These are phyloP conservation scores for Termitomyces sp. DNA, from an alignment of 768 basidiomycete genomes.

Conservation along the genomic window DNA sequence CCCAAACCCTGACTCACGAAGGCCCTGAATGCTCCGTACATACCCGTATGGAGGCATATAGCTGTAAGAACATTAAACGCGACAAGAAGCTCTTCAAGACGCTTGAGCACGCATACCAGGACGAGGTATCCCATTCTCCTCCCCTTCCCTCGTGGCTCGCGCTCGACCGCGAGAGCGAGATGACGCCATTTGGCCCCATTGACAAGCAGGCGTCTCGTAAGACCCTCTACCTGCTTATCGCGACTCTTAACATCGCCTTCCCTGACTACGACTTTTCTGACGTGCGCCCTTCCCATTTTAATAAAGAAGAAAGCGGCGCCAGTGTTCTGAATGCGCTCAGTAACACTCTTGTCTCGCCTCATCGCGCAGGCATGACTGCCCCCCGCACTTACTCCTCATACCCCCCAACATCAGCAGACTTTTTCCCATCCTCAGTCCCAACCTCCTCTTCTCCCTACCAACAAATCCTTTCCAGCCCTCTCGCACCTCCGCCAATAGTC, in stretches of 20 bases:
- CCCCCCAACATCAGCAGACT: conserved; percentile 64
- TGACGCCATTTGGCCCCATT: conserved; percentile 88
- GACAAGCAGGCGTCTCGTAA: conserved; percentile 81
- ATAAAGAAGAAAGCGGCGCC: conserved; percentile 74
- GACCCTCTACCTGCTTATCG: conserved; percentile 93
- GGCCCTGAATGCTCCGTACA: conserved; percentile 86
- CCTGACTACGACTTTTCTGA: conserved; percentile 97
- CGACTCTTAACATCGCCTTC: conserved; percentile 94
- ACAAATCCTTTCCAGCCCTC: conserved; percentile 54
- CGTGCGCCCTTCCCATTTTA: conserved; percentile 86
- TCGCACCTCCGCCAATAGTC: conserved; percentile 65
- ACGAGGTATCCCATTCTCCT: conserved; percentile 76
- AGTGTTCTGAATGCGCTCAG: conserved; percentile 81
- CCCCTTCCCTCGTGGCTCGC: conserved; percentile 79
- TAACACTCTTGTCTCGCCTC: conserved; percentile 74
- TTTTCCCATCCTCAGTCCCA: conserved; percentile 73
- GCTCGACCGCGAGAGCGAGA: conserved; percentile 63
- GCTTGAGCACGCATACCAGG: conserved; percentile 83
- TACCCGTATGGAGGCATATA: conserved; percentile 94
- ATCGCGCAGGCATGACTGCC: conserved; percentile 57
- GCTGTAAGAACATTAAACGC: conserved; percentile 94
- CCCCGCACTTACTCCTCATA: conserved; percentile 86
- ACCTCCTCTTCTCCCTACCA: conserved; percentile 67
- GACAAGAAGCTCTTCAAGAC: conserved; percentile 96
- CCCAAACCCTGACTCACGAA: conserved; percentile 76